Percentiles rank a stretch among this genome's conserved stretches.
phyloP scores from a whole-genome alignment of 495 filamentous ascomycete genomes.

The Xylaria palmicola region DNA sequence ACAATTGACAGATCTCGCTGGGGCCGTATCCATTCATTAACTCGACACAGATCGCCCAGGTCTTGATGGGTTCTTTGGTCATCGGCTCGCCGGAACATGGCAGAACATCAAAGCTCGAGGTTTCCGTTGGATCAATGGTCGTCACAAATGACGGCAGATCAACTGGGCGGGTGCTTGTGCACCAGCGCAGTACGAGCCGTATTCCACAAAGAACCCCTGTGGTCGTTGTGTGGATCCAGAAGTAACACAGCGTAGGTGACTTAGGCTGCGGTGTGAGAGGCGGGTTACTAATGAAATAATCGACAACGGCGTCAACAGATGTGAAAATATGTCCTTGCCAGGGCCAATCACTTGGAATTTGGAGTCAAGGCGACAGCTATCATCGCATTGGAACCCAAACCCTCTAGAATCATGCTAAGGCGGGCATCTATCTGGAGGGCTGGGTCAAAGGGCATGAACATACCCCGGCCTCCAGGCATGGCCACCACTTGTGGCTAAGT shows the following conservation, averaged over 20 bases:
- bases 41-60: not conserved
- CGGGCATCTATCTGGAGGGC: not conserved
- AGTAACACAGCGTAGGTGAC: constrained; percentile 29
- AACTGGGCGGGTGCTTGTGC: constrained; percentile 15
- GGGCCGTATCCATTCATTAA: not conserved
- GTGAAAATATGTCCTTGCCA: not conserved
- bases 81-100: not conserved
- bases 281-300: not conserved
- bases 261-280: constrained; percentile 1
- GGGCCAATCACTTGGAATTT: not conserved
- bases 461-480: too few relatives aligned
- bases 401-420: not conserved
- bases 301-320: not conserved
- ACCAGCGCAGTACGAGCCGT: not conserved
- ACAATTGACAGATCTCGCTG: not conserved
- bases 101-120: not conserved
- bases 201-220: constrained; percentile 21
- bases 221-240: constrained; percentile 29
- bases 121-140: not conserved
- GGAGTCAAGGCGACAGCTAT: not conserved
- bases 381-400: not conserved
- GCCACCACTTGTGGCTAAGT: too few relatives aligned
- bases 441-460: not conserved
- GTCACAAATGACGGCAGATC: not conserved
- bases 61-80: not conserved